Percentiles rank a stretch among this genome's conserved stretches.
Evolutionary conservation across 495 filamentous ascomycete genomes (phyloP).

Genomic region (Xylaria curta): DNA sequence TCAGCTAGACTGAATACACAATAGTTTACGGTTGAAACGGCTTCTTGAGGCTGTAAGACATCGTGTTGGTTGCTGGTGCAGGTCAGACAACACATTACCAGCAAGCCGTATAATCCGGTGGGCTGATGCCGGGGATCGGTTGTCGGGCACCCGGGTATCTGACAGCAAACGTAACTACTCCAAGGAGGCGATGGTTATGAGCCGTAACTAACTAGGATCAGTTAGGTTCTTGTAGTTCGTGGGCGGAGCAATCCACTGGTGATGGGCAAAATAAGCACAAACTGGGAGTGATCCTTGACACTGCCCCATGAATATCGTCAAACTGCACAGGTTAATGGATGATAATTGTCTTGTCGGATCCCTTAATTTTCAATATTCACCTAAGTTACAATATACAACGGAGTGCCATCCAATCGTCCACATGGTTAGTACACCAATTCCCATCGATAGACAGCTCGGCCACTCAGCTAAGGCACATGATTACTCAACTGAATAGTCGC

Average conservation of each 20-base stretch:
- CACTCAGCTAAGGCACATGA: not conserved
- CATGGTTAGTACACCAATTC: not conserved
- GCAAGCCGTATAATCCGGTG: not conserved
- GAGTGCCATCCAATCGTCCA: not conserved
- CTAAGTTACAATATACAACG: not conserved
- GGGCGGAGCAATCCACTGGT: not conserved
- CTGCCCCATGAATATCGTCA: not conserved
- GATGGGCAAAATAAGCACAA: not conserved
- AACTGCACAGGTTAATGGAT: not conserved
- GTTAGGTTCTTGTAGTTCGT: not conserved
- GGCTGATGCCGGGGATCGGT: not conserved
- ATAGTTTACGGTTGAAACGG: not conserved
- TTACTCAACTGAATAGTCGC: not conserved
- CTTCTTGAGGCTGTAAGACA: not conserved
- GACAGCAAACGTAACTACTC: not conserved
- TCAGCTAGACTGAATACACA: not conserved
- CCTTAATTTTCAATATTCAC: not conserved
- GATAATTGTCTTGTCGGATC: not conserved
- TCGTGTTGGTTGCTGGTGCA: not conserved
- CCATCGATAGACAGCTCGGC: not conserved
- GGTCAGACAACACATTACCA: not conserved
- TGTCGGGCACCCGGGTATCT: constrained; percentile 4
- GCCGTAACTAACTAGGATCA: constrained; percentile 2
- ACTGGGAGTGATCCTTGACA: not conserved
- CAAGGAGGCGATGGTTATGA: not conserved